A percentile compares a stretch with the other conserved stretches of the same genome.
phyloP scores from a whole-genome alignment of 2,329 filamentous ascomycete genomes.

The Calonectria multiphialidica region DNA sequence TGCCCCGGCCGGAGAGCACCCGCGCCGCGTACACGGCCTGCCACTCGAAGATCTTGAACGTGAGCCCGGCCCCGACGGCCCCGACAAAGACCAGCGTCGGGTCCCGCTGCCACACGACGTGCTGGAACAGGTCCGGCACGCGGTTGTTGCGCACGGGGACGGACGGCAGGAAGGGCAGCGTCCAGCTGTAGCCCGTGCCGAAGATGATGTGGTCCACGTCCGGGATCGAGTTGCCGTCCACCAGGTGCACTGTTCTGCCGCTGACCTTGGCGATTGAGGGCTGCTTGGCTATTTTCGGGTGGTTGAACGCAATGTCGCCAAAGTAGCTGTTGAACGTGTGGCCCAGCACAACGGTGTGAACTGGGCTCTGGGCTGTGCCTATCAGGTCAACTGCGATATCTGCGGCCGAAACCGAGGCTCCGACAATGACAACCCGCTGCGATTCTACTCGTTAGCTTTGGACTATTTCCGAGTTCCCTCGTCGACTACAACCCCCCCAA shows the following conservation, averaged over 20 bases:
- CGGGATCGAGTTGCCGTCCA: slow-evolving; percentile 63
- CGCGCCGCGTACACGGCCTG: slow-evolving; percentile 73
- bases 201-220: slow-evolving; percentile 74
- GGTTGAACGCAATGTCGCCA: slow-evolving; percentile 69
- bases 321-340: slow-evolving; percentile 65
- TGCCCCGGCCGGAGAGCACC: slow-evolving; percentile 65
- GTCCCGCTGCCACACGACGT: slow-evolving; percentile 67
- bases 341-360: slow-evolving; percentile 63
- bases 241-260: slow-evolving; percentile 64
- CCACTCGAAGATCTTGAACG: slow-evolving; percentile 78
- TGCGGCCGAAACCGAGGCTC: slow-evolving; percentile 72
- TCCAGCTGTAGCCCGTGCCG: slow-evolving; percentile 75
- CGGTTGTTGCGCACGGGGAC: slow-evolving; percentile 66
- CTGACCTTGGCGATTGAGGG: slow-evolving; percentile 61
- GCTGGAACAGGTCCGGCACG: slow-evolving; percentile 67
- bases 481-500: background rate
- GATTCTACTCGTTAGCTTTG: background rate
- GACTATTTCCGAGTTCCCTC: background rate
- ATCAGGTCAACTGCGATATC: slow-evolving; percentile 69
- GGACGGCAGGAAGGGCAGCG: slow-evolving; percentile 68
- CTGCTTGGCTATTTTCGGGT: slow-evolving; percentile 61
- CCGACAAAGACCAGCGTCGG: slow-evolving; percentile 69
- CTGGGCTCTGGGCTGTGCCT: slow-evolving; percentile 58
- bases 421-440: slow-evolving; percentile 70
- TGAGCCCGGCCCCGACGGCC: slow-evolving; percentile 68